These are phyloP conservation scores for Haplosporangium sp. DNA, from an alignment of 371 early-diverging fungal genomes.

Conservation along the genomic window DNA sequence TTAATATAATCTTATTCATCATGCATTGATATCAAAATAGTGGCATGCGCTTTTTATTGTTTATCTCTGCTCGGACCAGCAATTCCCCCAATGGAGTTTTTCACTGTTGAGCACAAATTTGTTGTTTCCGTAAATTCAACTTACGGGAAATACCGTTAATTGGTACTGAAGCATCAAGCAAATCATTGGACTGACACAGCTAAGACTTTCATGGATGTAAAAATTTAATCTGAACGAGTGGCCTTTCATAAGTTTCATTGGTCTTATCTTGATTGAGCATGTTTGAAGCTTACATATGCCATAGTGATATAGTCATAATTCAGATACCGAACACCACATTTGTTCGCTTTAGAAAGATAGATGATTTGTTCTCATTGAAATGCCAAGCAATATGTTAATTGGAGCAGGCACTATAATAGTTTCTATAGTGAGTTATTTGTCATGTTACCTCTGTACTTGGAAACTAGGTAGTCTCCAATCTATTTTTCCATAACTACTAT, in stretches of 20 bases:
- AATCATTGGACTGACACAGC: neutral
- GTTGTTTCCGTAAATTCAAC: neutral
- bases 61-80: constrained; percentile 4
- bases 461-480: too few relatives aligned
- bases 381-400: neutral
- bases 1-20: constrained; percentile 9
- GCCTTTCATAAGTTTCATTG: too few relatives aligned
- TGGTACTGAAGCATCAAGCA: neutral
- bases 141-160: neutral
- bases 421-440: too few relatives aligned
- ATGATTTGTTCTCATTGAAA: neutral
- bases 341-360: neutral
- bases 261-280: too few relatives aligned
- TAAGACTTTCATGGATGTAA: too few relatives aligned
- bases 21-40: neutral
- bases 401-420: too few relatives aligned
- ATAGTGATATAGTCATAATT: too few relatives aligned
- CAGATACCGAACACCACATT: neutral
- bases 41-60: neutral
- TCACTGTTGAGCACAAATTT: neutral
- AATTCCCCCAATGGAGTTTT: neutral
- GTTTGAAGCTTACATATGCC: too few relatives aligned
- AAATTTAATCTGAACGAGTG: too few relatives aligned
- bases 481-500: too few relatives aligned
- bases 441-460: too few relatives aligned